phyloP scores from a whole-genome alignment of 768 basidiomycete species.

The Cystofilobasidium capitatum region DNA sequence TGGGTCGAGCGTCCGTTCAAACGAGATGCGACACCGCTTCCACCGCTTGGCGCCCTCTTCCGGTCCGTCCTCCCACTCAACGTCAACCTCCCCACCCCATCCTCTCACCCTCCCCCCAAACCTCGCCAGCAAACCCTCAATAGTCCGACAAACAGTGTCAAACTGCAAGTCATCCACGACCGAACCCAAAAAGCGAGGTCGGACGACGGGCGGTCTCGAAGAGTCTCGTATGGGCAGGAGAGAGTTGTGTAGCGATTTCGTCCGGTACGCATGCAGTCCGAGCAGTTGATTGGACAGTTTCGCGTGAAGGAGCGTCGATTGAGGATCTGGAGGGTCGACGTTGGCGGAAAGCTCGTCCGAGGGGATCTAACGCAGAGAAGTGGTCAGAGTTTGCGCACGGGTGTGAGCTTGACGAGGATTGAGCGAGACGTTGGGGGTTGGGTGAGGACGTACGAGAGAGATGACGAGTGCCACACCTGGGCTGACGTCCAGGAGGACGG shows the following conservation, averaged over 20 bases:
- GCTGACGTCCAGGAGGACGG: conserved; percentile 3
- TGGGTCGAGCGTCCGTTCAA: background rate
- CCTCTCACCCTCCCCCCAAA: background rate
- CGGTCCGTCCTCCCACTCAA: background rate
- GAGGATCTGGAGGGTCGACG: background rate
- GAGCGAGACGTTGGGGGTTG: background rate
- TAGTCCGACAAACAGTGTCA: background rate
- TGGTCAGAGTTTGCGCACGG: background rate
- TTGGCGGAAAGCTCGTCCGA: too few species aligned
- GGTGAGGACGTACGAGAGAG: background rate
- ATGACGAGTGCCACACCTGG: conserved; percentile 1
- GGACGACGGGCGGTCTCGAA: background rate
- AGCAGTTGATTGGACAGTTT: background rate
- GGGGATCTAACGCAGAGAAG: background rate
- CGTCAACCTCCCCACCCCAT: background rate
- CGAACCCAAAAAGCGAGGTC: background rate
- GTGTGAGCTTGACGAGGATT: background rate
- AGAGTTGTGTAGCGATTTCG: background rate
- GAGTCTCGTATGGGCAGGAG: conserved; percentile 16
- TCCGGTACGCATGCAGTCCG: conserved; percentile 13
- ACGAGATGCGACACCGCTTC: background rate
- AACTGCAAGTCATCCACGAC: conserved; percentile 16
- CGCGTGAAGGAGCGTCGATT: conserved; percentile 11
- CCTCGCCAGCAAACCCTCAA: background rate
- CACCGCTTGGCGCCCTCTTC: conserved; percentile 1